Conservation (phyloP, 164 flowering plant species). For the Buxus sempervirens region DNA sequence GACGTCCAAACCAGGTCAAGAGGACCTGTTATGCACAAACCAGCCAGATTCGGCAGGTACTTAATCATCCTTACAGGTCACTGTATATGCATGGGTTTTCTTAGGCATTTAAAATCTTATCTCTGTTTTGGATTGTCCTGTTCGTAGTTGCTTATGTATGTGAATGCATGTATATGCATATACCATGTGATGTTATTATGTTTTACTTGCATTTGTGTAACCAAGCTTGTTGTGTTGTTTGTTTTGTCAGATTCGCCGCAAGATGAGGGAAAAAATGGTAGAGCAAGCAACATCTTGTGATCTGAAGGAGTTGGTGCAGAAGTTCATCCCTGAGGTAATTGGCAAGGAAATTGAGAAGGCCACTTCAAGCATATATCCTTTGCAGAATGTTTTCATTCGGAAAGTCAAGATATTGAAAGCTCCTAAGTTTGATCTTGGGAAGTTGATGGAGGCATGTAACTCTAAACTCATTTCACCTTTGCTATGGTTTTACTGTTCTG, state of each 20-base stretch:
- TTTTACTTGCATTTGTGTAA: not conserved
- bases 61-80: not conserved
- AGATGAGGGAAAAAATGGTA: constrained; percentile 38
- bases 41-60: constrained; percentile 37
- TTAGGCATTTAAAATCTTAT: not conserved
- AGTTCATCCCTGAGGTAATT: constrained; percentile 36
- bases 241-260: constrained; percentile 29
- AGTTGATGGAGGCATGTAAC: constrained; percentile 35
- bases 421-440: constrained; percentile 42
- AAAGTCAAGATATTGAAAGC: constrained; percentile 44
- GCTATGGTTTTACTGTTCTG: too few species aligned
- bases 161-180: not conserved
- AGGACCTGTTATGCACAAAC: constrained; percentile 36
- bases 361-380: constrained; percentile 33
- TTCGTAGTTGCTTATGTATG: not conserved
- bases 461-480: not conserved
- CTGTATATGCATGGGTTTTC: not conserved
- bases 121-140: not conserved
- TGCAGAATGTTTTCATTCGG: constrained; percentile 38
- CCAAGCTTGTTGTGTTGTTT: not conserved
- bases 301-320: constrained; percentile 33
- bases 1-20: constrained; percentile 39
- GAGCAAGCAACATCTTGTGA: constrained; percentile 37
- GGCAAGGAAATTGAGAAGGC: constrained; percentile 45
- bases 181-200: not conserved